Evolutionary conservation across 2,329 filamentous ascomycete species (phyloP), one percentile per base, ranked within the genome.

Genomic region (Fusarium pininemorale): DNA sequence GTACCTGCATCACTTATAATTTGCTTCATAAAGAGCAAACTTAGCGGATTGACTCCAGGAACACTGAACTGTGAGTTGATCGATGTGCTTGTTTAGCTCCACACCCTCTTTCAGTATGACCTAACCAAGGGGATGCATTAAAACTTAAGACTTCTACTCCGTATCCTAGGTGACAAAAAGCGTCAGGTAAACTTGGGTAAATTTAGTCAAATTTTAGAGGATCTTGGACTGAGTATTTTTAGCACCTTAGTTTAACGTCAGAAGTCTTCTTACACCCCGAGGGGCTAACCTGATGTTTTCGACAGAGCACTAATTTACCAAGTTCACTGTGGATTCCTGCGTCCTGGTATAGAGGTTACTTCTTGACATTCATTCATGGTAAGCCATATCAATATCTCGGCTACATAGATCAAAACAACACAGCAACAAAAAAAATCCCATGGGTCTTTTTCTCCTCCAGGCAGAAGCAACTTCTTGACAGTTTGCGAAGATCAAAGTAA

Each of bases 61-160:
- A 70, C 42, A 54, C 24, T 39, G 37, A 56, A 30, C 22, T 58
- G 39, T 28, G 26, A 60, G 50, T 53, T 30, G 56, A 45, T 56
- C 28, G 51, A 37, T 42, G 53, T 62, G 41, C 39, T 63, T 32
- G 61, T 30, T 53, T 66, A 56, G 57, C 41, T 38, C 37, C 51
- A 35, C 39, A 35, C 32, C 57, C 55, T 61, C 35, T 55, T 39
- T 55, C 20, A 51, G 58, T 60, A 68, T 65, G 63, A 68, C 59
- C 60, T 67, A 67, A 30, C 30, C 30, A 30, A 30, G 30, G 30
- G 12, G 30, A 30, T 30, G 30, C 30, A 30, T 13, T 30, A 30
- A 30, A 30, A 30, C 30, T 30, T 13, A 12, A 30, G 30, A 30
- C 30, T 30, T 13, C 30, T 30, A 26, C 24, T 26, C 24, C 24